Conservation (phyloP, 1,284 basidiomycete species). For the Microstroma glucosiphilum region DNA sequence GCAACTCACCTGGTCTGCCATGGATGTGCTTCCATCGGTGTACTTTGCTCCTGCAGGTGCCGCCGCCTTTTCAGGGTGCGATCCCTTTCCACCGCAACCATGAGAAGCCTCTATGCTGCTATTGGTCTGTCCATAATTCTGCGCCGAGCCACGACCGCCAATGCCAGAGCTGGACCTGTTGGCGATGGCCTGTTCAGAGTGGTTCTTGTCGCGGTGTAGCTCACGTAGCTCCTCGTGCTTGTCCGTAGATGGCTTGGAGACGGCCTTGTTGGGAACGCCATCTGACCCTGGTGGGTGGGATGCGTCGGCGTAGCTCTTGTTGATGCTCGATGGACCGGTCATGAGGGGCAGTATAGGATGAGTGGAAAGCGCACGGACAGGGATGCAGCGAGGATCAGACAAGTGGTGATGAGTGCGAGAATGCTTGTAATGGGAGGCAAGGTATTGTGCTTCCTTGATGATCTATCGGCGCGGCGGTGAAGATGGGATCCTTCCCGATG, state of each 20-base stretch:
- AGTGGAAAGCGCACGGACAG: not conserved
- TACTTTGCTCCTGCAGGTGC: not conserved
- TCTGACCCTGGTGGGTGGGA: not conserved
- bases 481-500: too few relatives aligned
- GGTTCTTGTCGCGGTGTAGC: conserved; percentile 1
- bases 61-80: not conserved
- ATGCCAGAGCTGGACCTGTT: conserved; percentile 1
- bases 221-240: not conserved
- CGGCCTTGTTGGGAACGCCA: conserved; percentile 2
- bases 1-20: conserved; percentile 1
- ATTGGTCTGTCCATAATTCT: conserved; percentile 2
- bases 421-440: too few relatives aligned
- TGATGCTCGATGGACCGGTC: conserved; percentile 1
- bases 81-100: not conserved
- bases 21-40: not conserved
- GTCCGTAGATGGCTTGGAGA: not conserved
- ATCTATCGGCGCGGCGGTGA: too few relatives aligned
- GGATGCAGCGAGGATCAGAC: not conserved
- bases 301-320: conserved; percentile 7
- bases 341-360: not conserved
- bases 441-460: too few relatives aligned
- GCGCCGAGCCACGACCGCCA: not conserved
- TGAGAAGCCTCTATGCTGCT: not conserved
- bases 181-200: not conserved
- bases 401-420: too few relatives aligned